phyloP scores from a whole-genome alignment of 2,329 filamentous ascomycete genomes.

The Colletotrichum eleusines region DNA sequence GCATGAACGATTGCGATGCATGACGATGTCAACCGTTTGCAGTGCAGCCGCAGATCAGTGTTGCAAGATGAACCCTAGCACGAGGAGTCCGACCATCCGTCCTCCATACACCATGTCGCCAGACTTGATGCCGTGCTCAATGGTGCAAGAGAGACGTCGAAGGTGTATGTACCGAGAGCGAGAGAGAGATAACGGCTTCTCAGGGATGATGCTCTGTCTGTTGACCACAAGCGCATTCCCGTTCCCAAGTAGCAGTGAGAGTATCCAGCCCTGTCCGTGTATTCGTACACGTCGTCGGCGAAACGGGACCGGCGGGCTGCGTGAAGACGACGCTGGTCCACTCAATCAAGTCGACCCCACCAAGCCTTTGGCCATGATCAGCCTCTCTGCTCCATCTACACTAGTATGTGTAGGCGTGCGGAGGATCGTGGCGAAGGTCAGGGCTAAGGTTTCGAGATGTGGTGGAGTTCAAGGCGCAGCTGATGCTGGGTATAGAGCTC shows the following conservation, averaged over 20 bases:
- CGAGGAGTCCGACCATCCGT: not conserved
- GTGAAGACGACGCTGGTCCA: conserved; percentile 34
- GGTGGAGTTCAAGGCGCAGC: conserved; percentile 2
- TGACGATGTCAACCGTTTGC: conserved; percentile 30
- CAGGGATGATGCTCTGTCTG: conserved; percentile 18
- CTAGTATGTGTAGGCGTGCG: conserved; percentile 19
- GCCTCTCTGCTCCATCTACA: conserved; percentile 19
- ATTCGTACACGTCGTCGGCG: conserved; percentile 15
- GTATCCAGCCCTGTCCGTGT: not conserved
- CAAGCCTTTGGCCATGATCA: conserved; percentile 29
- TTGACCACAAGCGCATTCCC: conserved; percentile 3
- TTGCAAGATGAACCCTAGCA: conserved; percentile 12
- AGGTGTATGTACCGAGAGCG: not conserved
- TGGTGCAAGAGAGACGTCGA: not conserved
- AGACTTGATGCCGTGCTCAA: not conserved
- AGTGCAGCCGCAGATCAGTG: conserved; percentile 25
- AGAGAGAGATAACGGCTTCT: conserved; percentile 17
- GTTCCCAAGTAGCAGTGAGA: conserved; percentile 1
- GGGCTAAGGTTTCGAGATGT: conserved; percentile 36
- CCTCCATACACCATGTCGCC: not conserved
- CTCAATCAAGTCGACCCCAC: conserved; percentile 17
- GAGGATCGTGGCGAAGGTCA: conserved; percentile 34
- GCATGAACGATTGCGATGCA: conserved; percentile 39
- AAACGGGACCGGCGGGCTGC: conserved; percentile 22
- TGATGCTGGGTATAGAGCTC: conserved; percentile 8